Base-by-base conservation (phyloP, 306 rosid genomes). In the Lotus japonicus region DNA sequence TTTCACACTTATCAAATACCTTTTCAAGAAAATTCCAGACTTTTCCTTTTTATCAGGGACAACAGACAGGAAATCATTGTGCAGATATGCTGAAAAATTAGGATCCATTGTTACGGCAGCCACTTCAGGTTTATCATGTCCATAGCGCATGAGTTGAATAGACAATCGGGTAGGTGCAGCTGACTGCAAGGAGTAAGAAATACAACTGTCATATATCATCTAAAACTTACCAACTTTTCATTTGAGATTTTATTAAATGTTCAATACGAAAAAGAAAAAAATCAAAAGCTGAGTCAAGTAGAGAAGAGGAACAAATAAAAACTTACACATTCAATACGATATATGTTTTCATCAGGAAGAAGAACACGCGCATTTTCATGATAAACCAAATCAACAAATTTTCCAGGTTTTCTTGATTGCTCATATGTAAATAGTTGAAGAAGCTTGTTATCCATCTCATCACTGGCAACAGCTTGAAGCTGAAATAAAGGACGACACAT, bases 31-130 rank as follows among this genome's bases (percentile, higher is more conserved):
- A 82, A 90, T 83, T 80, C 95, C 95, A 0, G 88, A 73, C 70
- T 85, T 85, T 84, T 85, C 90, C 65, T 83, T 87, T 66, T 81
- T 81, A 74, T 90, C 97, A 9, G 96, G 89, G 74, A 79, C 91
- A 76, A 85, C 66, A 41, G 95, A 81, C 52, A 95, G 90, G 89
- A 88, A 95, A 49, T 95, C 92, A 36, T 66, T 76, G 66, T 87
- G 87, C 74, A 90, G 79, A 84, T 95, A 95, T 21, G 88, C 84
- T 11, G 96, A 87, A 77, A 95, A 95, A 69, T 84, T 87, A 12
- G 99, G 97, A 80, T 95, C 99, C 89, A 95, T 83, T 13, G 97
- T 85, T 71, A 95, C 99, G 45, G 99, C 89, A 31, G 95, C 82
- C 83, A 91, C 84, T 84, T 95, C 99, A 7, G 97, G 95, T 79